These are phyloP conservation scores for Colletotrichum spinosum DNA, from an alignment of 2,329 filamentous ascomycete genomes.

Conservation along the genomic window DNA sequence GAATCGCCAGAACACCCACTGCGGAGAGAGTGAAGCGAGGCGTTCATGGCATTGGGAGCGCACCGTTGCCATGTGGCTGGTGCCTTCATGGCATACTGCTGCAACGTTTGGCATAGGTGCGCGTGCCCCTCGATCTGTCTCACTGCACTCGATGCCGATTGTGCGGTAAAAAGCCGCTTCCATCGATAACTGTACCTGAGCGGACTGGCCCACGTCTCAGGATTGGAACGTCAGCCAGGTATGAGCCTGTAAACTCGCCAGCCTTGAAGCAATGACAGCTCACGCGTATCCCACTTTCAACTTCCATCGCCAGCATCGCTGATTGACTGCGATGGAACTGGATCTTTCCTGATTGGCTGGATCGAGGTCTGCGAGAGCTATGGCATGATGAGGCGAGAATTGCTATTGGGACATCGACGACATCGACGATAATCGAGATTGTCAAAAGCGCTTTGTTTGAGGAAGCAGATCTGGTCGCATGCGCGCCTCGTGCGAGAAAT, in stretches of 20 bases:
- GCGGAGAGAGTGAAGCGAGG: constrained; percentile 13
- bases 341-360: too few relatives aligned
- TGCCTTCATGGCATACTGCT: constrained; percentile 15
- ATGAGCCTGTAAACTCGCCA: constrained; percentile 18
- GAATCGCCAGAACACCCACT: too few relatives aligned
- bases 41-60: constrained; percentile 34
- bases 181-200: constrained; percentile 33
- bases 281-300: constrained; percentile 7
- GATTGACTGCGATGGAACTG: constrained; percentile 2
- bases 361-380: not conserved
- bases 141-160: constrained; percentile 23
- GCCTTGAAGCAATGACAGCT: constrained; percentile 23
- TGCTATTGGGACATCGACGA: constrained; percentile 20
- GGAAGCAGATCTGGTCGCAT: too few relatives aligned
- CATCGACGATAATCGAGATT: constrained; percentile 20
- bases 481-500: too few relatives aligned
- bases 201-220: constrained; percentile 28
- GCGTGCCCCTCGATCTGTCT: constrained; percentile 26
- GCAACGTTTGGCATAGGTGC: not conserved
- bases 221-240: constrained; percentile 21
- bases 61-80: constrained; percentile 31
- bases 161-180: not conserved
- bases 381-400: constrained; percentile 7
- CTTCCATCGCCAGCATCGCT: too few relatives aligned
- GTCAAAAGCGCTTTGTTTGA: not conserved